Conservation (phyloP, 1,139 yeast genomes). For the Yamadazyma epiphylla region DNA sequence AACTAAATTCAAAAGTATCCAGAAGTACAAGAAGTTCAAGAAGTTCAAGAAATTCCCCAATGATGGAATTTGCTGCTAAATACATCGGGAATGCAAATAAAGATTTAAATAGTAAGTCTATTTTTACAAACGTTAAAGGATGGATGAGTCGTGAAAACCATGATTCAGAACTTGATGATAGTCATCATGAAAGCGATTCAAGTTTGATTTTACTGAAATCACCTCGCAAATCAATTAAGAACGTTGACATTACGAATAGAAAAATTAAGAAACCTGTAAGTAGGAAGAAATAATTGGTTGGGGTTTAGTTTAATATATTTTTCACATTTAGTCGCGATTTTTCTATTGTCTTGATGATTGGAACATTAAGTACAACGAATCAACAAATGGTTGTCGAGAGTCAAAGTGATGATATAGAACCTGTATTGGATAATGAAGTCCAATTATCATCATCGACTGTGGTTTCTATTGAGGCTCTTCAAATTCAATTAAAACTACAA, state of each 20-base stretch:
- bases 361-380: no score
- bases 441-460: no score
- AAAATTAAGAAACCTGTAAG: conserved; percentile 15
- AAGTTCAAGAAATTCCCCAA: conserved; percentile 37
- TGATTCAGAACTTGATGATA: conserved; percentile 15
- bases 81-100: conserved; percentile 54
- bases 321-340: no score
- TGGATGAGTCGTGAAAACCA: conserved; percentile 52
- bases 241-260: conserved; percentile 7
- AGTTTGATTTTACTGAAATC: conserved; percentile 9
- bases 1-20: conserved; percentile 19
- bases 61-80: conserved; percentile 58
- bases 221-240: conserved; percentile 9
- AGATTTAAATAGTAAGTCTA: conserved; percentile 41
- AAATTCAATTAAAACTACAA: conserved; percentile 27
- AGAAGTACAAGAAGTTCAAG: conserved; percentile 1
- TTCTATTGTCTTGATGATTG: no score
- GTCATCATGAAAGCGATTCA: conserved; percentile 12
- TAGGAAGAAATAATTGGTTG: conserved; percentile 7
- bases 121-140: conserved; percentile 61
- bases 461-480: conserved; percentile 20
- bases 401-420: no score
- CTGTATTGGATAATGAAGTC: no score
- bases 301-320: no score
- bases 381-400: no score